A percentile compares a stretch with the other conserved stretches of the same genome.
Evolutionary conservation across 2,329 filamentous ascomycete species (phyloP).

Genomic region (Cladophialophora exuberans): DNA sequence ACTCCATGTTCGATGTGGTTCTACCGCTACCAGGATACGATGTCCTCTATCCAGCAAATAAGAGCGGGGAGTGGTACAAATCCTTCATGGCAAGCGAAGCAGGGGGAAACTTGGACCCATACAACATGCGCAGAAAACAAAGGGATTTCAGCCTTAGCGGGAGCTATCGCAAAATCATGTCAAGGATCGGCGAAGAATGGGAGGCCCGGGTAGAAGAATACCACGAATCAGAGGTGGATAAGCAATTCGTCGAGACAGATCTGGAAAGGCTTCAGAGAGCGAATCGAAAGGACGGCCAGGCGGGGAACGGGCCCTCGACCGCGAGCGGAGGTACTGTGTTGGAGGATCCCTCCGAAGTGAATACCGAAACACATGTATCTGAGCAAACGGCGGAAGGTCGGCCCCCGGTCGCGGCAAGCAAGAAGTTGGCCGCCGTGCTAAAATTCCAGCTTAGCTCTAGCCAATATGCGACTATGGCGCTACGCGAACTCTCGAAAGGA

Average conservation of each 20-base stretch:
- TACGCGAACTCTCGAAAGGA: constrained; percentile 77
- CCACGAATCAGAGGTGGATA: constrained; percentile 58
- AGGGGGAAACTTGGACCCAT: constrained; percentile 79
- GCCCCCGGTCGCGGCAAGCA: background rate
- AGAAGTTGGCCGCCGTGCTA: constrained; percentile 46
- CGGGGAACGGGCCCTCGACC: constrained; percentile 21
- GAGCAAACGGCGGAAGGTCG: background rate
- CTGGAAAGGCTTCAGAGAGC: constrained; percentile 65
- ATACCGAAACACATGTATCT: no score
- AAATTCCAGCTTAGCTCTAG: constrained; percentile 77
- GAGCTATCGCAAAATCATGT: constrained; percentile 82
- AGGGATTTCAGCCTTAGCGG: constrained; percentile 88
- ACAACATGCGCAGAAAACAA: constrained; percentile 82
- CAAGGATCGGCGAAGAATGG: constrained; percentile 66
- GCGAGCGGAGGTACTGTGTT: constrained; percentile 5
- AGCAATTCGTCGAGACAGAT: constrained; percentile 90
- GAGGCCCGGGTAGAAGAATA: constrained; percentile 74
- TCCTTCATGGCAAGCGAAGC: constrained; percentile 80
- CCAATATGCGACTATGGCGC: constrained; percentile 82
- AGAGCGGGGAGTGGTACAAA: constrained; percentile 79
- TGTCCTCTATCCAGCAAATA: constrained; percentile 81
- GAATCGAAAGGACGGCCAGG: constrained; percentile 35
- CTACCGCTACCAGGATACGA: constrained; percentile 92
- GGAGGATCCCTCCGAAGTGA: constrained; percentile 10
- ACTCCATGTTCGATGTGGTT: constrained; percentile 83